A percentile compares a stretch with the other conserved stretches of the same genome.
Evolutionary conservation across 139 green algal species (phyloP).

Genomic region (Chlamydomonas sp.): DNA sequence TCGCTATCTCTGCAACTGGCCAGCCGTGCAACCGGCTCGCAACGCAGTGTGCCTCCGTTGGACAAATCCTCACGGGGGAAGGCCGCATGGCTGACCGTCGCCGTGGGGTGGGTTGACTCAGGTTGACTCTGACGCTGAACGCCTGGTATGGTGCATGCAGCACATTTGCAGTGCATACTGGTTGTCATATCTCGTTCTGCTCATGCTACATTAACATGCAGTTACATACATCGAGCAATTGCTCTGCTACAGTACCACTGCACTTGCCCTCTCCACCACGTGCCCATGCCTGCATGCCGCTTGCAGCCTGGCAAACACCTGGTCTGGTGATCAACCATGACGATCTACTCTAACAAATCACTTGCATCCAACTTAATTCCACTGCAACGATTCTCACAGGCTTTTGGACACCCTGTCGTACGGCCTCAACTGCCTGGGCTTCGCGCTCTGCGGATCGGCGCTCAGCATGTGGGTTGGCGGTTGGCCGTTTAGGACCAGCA

Average conservation of each 20-base stretch:
- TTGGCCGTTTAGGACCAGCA: neutral
- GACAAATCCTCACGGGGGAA: neutral
- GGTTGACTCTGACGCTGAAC: neutral
- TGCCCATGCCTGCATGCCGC: too few species aligned
- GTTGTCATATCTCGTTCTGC: too few species aligned
- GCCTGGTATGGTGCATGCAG: too few species aligned
- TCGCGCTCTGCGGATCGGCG: constrained; percentile 24
- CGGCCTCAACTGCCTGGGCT: constrained; percentile 41
- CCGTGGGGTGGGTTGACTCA: neutral
- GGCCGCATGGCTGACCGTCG: constrained; percentile 13
- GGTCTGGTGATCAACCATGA: too few species aligned
- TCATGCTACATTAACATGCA: too few species aligned
- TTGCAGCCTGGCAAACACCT: too few species aligned
- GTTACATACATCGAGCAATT: too few species aligned
- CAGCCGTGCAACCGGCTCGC: too few species aligned
- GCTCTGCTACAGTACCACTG: too few species aligned
- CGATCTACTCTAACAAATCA: neutral
- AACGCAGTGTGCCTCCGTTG: neutral
- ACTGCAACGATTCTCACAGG: neutral
- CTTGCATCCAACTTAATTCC: neutral
- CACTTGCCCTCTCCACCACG: too few species aligned
- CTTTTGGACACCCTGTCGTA: constrained; percentile 38
- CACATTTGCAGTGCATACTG: too few species aligned
- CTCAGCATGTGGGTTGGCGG: constrained; percentile 25
- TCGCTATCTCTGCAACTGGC: constrained; percentile 14